Percentiles rank a stretch among this genome's conserved stretches.
These are phyloP conservation scores for Pseudogymnoascus sp. DNA, from an alignment of 2,329 filamentous ascomycete species.

Conservation along the genomic window DNA sequence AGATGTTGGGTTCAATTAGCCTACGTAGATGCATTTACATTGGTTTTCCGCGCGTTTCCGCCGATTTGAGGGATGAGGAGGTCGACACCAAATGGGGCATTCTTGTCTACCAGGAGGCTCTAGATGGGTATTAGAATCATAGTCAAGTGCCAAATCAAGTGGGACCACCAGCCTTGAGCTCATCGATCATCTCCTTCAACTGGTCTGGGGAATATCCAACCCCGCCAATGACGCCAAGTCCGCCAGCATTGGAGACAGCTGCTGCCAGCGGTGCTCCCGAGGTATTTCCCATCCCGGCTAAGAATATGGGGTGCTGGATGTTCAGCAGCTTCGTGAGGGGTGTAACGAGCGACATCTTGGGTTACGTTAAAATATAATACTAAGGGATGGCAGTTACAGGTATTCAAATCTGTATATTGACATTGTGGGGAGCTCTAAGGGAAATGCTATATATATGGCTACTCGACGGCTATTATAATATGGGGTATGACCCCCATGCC, in stretches of 20 bases:
- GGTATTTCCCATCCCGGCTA: slow-evolving; percentile 98
- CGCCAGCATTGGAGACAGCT: slow-evolving; percentile 92
- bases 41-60: slow-evolving; percentile 89
- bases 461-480: neutral
- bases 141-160: slow-evolving; percentile 36
- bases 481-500: slow-evolving; percentile 3
- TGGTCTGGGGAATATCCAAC: slow-evolving; percentile 95
- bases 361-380: neutral
- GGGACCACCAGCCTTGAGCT: slow-evolving; percentile 75
- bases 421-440: neutral
- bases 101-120: slow-evolving; percentile 70
- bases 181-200: slow-evolving; percentile 87
- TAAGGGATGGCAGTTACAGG: neutral
- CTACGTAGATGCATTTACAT: neutral
- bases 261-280: slow-evolving; percentile 93
- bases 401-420: neutral
- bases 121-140: neutral
- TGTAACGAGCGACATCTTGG: slow-evolving; percentile 75
- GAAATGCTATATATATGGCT: neutral
- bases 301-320: slow-evolving; percentile 92
- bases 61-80: slow-evolving; percentile 90
- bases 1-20: slow-evolving; percentile 18
- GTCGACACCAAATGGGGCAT: slow-evolving; percentile 90
- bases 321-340: slow-evolving; percentile 90
- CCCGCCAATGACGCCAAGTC: slow-evolving; percentile 91